Base-by-base conservation (phyloP, 2,329 filamentous ascomycete genomes). In the Alternaria brassicicola region DNA sequence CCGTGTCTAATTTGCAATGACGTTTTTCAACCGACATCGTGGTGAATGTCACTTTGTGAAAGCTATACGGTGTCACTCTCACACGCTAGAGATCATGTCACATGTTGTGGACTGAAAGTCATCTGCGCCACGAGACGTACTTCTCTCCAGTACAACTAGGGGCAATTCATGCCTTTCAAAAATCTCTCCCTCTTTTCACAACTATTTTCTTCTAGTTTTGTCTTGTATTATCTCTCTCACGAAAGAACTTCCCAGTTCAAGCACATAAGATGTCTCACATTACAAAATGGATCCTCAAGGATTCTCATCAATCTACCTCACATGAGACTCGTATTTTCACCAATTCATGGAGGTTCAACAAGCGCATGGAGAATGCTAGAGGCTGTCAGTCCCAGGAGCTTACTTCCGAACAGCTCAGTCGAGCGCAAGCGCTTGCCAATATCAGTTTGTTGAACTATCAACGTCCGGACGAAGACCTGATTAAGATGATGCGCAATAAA, bases 391-490 rank as follows among this genome's bases (percentile, higher is more conserved):
- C 25, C 5, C 23, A 17, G 8, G 10, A 35, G 13, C 38, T 59
- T 13, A 59, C 35, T 4, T 19, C 23, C 4, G 45, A 41, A 21
- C 36, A 59, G 12, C 17, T 25, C 0, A 15, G 21, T 4, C 46
- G n/a, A 12, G 46, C 56, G 13, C 46, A 41, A 23, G 52, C 39
- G 8, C 33, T 55, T 17, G 39, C 56, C n/a, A 47, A 55, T 12
- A 46, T 55, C 33, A 35, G 47, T 19, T 8, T 5, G 19, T 15
- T 23, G 19, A 39, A 59, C 15, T 59, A 55, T 19, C 56, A 59
- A 35, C 46, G 35, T 10, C 52, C 56, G 2, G 26, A 51, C 19
- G 17, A 51, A 12, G 39, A 25, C 3, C 28, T 55, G 1, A 26
- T 55, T 23, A 28, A 35, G 31, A 31, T 19, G 8, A 59, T 55